A percentile compares a stretch with the other conserved stretches of the same genome.
phyloP scores from a whole-genome alignment of 257 asterid species.

The Striga asiatica region DNA sequence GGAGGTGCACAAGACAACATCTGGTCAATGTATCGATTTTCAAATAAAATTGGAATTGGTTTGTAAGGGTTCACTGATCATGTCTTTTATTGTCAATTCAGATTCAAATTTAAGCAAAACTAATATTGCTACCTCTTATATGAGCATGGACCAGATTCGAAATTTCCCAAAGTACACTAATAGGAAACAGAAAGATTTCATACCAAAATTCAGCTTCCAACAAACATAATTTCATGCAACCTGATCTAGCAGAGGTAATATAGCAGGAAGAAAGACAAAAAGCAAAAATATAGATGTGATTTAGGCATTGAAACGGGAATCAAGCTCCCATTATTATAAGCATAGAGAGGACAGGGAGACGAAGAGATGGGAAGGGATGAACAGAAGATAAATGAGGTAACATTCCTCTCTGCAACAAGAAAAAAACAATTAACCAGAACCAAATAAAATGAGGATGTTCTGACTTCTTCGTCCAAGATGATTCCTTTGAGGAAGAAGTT shows the following conservation, averaged over 20 bases:
- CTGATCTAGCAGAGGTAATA: neutral
- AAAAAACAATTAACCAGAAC: neutral
- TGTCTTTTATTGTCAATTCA: too few relatives aligned
- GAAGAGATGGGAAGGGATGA: neutral
- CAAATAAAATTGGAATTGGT: neutral
- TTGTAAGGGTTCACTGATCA: neutral
- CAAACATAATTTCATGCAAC: neutral
- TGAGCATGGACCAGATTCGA: neutral
- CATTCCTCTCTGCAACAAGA: conserved; percentile 1
- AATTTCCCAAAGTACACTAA: neutral
- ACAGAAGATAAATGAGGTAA: neutral
- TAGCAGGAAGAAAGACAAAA: neutral
- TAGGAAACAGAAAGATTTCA: neutral
- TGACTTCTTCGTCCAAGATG: neutral
- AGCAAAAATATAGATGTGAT: neutral
- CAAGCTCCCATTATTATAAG: neutral
- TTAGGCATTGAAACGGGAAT: neutral
- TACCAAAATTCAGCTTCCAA: neutral
- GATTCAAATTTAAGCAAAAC: neutral
- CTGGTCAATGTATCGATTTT: neutral
- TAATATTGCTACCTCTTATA: neutral
- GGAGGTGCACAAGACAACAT: neutral
- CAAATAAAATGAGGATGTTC: neutral
- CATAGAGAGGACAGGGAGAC: conserved; percentile 6
- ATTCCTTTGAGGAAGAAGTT: conserved; percentile 6